A percentile compares a stretch with the other conserved stretches of the same genome.
These are phyloP conservation scores for Paramyrothecium sp. DNA, from an alignment of 2,329 filamentous ascomycete species.

Conservation along the genomic window DNA sequence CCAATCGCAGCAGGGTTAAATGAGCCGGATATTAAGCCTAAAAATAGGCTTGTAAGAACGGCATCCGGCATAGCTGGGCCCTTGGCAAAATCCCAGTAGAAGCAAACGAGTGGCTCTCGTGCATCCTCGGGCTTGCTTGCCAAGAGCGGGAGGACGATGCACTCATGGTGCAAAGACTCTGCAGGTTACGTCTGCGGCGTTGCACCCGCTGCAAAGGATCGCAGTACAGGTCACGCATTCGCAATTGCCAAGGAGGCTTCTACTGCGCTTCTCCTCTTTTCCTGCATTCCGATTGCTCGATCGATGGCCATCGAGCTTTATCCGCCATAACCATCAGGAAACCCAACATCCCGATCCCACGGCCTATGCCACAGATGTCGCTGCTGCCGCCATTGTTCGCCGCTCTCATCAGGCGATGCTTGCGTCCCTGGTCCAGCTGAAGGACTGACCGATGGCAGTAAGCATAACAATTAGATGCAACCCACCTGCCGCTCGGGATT, in stretches of 20 bases:
- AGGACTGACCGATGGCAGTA: background rate
- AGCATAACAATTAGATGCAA: background rate
- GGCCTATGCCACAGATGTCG: background rate
- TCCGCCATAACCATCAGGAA: background rate
- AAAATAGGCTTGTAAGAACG: background rate
- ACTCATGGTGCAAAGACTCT: background rate
- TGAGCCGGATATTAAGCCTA: background rate
- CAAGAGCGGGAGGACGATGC: background rate
- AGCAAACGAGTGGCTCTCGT: background rate
- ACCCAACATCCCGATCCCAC: background rate
- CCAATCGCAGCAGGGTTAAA: background rate
- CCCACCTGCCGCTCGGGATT: background rate
- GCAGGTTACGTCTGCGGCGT: background rate
- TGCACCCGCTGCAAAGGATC: too few relatives aligned
- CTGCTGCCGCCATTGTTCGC: background rate
- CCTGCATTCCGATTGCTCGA: background rate
- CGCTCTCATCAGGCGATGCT: background rate
- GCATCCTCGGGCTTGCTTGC: background rate
- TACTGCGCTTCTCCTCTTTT: background rate
- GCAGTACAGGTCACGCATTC: background rate
- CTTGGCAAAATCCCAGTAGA: background rate
- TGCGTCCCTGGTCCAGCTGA: background rate
- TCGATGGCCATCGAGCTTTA: background rate
- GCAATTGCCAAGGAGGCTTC: background rate
- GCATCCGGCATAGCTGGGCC: background rate